Evolutionary conservation across 129 eudicot genomes (phyloP).

Genomic region (Heracleum sosnowskyi): DNA sequence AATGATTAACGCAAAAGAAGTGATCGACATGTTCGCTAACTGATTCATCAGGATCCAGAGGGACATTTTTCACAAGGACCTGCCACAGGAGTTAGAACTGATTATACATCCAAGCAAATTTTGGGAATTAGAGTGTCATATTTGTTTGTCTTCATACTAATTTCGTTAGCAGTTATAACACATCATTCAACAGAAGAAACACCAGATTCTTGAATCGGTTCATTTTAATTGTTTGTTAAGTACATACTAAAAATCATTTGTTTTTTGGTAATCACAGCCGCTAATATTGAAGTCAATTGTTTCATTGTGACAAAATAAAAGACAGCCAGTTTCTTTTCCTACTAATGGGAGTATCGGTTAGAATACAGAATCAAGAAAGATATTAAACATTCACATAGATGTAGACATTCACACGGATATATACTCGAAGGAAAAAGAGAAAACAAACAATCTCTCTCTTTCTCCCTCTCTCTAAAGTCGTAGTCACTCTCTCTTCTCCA

Average conservation of each 20-base stretch:
- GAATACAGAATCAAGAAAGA: too few relatives aligned
- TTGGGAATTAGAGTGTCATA: background rate
- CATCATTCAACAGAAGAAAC: background rate
- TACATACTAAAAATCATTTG: background rate
- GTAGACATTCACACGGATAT: too few relatives aligned
- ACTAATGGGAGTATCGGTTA: too few relatives aligned
- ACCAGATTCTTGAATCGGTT: background rate
- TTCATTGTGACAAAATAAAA: background rate
- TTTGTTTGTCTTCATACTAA: background rate
- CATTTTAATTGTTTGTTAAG: background rate
- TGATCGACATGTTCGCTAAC: slow-evolving; percentile 90
- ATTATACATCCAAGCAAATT: slow-evolving; percentile 4
- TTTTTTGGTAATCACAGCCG: background rate
- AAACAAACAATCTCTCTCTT: too few relatives aligned
- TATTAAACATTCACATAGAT: too few relatives aligned
- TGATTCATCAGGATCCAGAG: slow-evolving; percentile 87
- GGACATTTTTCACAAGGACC: slow-evolving; percentile 96
- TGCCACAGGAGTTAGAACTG: slow-evolving; percentile 21
- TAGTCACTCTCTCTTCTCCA: too few relatives aligned
- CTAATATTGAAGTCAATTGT: background rate
- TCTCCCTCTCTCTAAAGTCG: too few relatives aligned
- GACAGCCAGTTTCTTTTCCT: background rate
- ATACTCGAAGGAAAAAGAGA: too few relatives aligned
- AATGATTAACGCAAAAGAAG: slow-evolving; percentile 90
- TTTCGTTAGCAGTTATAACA: background rate